Evolutionary conservation across 2,329 filamentous ascomycete genomes (phyloP), one percentile per base, ranked within the genome.

Genomic region (Botrytis fabae): DNA sequence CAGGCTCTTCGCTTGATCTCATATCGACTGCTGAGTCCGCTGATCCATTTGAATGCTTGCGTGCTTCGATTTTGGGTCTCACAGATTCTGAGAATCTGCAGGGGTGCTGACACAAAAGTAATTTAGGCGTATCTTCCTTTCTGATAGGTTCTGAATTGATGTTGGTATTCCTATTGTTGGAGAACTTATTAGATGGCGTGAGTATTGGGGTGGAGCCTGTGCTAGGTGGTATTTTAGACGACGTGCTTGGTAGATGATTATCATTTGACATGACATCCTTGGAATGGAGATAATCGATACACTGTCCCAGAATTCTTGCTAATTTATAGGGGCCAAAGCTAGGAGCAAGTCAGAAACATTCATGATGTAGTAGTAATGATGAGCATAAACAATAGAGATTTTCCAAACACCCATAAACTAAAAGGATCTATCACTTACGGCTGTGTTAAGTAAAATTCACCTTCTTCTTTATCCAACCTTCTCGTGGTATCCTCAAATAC

Each of bases 261-360:
- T 7, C 20, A 38, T 68, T 14, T 54, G 64, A 16, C 42, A 32
- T 22, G 5, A 18, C 28, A 12, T 32, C 42, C 35, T 8, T 25
- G 8, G 51, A 72, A 7, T 64, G 61, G 18, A 20, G 42, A 44
- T 75, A 76, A 12, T 77, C 74, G 12, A 77, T 51, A 35, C 76
- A 78, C 5, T 71, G 44, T 1, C 61, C 72, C 28, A 78, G 20
- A 25, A 73, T 38, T 54, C 74, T 74, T 6, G 74, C 76, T 54
- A 78, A 46, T 61, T 77, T 77, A 42, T 77, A 75, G 1, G 76
- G 77, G 0, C 77, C 76, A 46, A 73, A 73, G n/a, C 77, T 78
- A 59, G 9, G 48, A 38, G 32, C 18, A 4, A 0, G n/a, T 72
- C 44, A 74, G 74, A 54, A 60, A 20, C 12, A 46, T 40, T 35